Evolutionary conservation across 176 grass and related monocot species (phyloP).

Genomic region (Cymbopogon citratus): DNA sequence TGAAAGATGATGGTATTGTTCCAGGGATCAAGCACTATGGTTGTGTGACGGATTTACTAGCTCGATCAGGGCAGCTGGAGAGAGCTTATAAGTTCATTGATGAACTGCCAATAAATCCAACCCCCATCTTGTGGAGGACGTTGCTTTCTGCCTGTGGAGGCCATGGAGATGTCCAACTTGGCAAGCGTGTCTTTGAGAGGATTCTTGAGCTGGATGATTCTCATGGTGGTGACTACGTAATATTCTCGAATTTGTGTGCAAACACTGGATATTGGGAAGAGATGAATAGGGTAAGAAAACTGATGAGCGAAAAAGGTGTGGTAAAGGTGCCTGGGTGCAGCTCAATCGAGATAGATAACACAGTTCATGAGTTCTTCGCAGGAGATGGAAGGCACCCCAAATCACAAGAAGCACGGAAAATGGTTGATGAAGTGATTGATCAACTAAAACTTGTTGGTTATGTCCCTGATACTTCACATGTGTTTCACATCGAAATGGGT

Average conservation of each 20-base stretch:
- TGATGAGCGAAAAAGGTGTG: slow-evolving; percentile 60
- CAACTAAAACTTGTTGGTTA: slow-evolving; percentile 67
- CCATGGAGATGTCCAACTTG: slow-evolving; percentile 30
- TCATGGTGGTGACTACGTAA: slow-evolving; percentile 72
- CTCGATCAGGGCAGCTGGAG: slow-evolving; percentile 55
- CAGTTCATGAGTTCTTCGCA: slow-evolving; percentile 72
- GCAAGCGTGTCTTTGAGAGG: slow-evolving; percentile 53
- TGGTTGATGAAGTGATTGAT: slow-evolving; percentile 66
- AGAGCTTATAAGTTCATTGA: slow-evolving; percentile 64
- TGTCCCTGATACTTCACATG: slow-evolving; percentile 58
- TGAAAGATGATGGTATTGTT: slow-evolving; percentile 42
- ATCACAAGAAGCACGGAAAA: slow-evolving; percentile 44
- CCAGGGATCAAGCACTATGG: slow-evolving; percentile 71
- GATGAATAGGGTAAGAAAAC: slow-evolving; percentile 55
- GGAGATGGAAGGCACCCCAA: slow-evolving; percentile 66
- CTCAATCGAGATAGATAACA: slow-evolving; percentile 68
- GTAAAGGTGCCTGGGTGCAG: slow-evolving; percentile 77
- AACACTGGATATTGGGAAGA: slow-evolving; percentile 62
- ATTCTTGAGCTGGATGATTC: slow-evolving; percentile 74
- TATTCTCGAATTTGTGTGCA: slow-evolving; percentile 70
- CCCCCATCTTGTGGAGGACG: slow-evolving; percentile 60
- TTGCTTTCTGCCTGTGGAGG: slow-evolving; percentile 69
- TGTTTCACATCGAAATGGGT: slow-evolving; percentile 65
- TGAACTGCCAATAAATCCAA: slow-evolving; percentile 54
- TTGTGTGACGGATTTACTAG: slow-evolving; percentile 64